These are phyloP conservation scores for Pichia sp. DNA, from an alignment of 1,139 yeast species.

Conservation along the genomic window DNA sequence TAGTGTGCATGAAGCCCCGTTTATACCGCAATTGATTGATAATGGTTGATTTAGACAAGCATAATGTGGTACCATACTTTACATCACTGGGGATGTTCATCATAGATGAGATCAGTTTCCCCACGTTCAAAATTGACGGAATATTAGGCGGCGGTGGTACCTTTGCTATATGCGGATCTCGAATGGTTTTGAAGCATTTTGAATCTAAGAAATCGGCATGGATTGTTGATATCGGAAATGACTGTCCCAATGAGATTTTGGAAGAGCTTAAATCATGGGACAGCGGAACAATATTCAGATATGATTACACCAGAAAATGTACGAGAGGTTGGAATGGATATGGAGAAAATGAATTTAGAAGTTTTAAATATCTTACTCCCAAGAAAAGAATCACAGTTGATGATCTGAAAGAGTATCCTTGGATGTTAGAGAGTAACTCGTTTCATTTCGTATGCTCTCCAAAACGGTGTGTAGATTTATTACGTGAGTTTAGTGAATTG, in stretches of 20 bases:
- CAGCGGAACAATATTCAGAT: constrained; percentile 54
- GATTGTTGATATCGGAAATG: constrained; percentile 74
- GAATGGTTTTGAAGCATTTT: constrained; percentile 44
- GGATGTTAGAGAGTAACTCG: constrained; percentile 40
- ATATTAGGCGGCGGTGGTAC: constrained; percentile 91
- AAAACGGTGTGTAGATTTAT: constrained; percentile 40
- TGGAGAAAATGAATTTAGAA: constrained; percentile 56
- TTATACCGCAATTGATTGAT: neutral
- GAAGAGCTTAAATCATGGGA: constrained; percentile 54
- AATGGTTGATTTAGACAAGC: neutral
- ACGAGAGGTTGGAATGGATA: constrained; percentile 81
- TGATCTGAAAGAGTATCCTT: constrained; percentile 47
- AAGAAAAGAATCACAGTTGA: constrained; percentile 59
- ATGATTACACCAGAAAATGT: constrained; percentile 51
- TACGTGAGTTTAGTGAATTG: constrained; percentile 6
- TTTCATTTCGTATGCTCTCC: constrained; percentile 79
- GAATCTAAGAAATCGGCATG: constrained; percentile 48
- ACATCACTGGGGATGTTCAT: constrained; percentile 84
- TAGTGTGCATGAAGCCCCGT: neutral
- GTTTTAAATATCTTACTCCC: constrained; percentile 54
- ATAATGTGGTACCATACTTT: constrained; percentile 33
- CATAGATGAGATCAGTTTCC: constrained; percentile 77
- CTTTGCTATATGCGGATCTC: constrained; percentile 73
- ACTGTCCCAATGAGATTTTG: constrained; percentile 56
- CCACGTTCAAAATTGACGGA: constrained; percentile 44